Evolutionary conservation across 495 filamentous ascomycete genomes (phyloP).

Genomic region (Neurospora sp.): DNA sequence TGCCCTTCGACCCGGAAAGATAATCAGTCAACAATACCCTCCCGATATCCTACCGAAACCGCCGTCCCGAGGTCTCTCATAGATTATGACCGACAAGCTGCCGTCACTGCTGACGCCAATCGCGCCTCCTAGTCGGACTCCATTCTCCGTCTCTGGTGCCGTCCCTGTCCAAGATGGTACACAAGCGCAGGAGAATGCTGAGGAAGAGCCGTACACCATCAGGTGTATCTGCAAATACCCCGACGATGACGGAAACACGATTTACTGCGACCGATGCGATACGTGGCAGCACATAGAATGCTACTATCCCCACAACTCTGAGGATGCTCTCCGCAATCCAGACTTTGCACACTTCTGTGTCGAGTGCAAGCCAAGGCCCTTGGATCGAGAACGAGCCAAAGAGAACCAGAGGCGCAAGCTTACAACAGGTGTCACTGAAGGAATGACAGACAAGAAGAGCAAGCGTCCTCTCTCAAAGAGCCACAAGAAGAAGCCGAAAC

Average conservation of each 20-base stretch:
- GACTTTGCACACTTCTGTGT: constrained; percentile 69
- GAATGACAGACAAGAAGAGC: constrained; percentile 46
- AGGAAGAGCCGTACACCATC: constrained; percentile 91
- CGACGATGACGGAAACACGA: constrained; percentile 96
- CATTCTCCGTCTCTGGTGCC: constrained; percentile 41
- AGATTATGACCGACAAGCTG: constrained; percentile 93
- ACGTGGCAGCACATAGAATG: constrained; percentile 98
- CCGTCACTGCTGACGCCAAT: constrained; percentile 49
- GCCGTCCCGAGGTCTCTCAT: constrained; percentile 50
- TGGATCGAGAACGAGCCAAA: constrained; percentile 63
- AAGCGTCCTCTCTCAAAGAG: constrained; percentile 62
- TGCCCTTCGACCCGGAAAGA: constrained; percentile 46
- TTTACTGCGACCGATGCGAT: constrained; percentile 90
- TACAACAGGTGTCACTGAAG: constrained; percentile 45
- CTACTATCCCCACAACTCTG: constrained; percentile 66
- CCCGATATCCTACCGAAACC: constrained; percentile 30
- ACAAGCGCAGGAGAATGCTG: constrained; percentile 44
- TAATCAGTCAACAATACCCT: constrained; percentile 34
- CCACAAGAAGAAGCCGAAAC: constrained; percentile 64
- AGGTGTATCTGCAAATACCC: constrained; percentile 90
- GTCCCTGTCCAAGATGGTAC: constrained; percentile 45
- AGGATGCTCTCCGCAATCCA: constrained; percentile 55
- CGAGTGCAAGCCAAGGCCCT: constrained; percentile 66
- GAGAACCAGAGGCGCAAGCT: constrained; percentile 44
- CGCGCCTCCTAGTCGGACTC: constrained; percentile 41